These are phyloP conservation scores for Eutreptiella sp. DNA, from an alignment of 208 protist species.

Conservation along the genomic window DNA sequence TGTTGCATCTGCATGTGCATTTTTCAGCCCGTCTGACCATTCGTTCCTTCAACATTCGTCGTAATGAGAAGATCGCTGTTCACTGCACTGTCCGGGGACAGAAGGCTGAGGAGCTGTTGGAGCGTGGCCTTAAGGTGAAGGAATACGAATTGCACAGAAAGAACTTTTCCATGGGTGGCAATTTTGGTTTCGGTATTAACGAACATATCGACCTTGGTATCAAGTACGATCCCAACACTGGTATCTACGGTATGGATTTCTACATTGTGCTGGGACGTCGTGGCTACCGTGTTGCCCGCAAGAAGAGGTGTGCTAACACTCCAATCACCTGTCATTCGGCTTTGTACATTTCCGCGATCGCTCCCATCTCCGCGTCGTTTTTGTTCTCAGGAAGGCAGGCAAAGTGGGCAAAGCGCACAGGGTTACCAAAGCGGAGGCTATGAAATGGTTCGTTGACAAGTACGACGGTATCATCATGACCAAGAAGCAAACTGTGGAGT, in stretches of 20 bases:
- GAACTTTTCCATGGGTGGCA: constrained; percentile 94
- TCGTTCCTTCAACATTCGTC: constrained; percentile 96
- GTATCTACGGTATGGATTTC: constrained; percentile 97
- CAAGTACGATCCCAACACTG: constrained; percentile 99
- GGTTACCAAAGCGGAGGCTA: constrained; percentile 93
- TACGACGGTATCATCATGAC: constrained; percentile 94
- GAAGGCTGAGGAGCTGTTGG: constrained; percentile 98
- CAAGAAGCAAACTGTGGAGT: too few relatives aligned
- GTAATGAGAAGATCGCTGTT: constrained; percentile 99
- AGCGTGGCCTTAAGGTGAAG: constrained; percentile 97
- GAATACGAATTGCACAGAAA: constrained; percentile 96
- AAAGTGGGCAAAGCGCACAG: constrained; percentile 86
- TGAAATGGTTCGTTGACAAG: constrained; percentile 98
- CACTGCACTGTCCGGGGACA: constrained; percentile 98
- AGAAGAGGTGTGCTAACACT: constrained; percentile 74
- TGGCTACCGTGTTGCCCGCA: constrained; percentile 88
- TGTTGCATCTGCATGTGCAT: too few relatives aligned
- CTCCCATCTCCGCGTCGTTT: constrained; percentile 26
- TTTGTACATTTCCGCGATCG: neutral
- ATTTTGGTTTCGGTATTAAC: constrained; percentile 99
- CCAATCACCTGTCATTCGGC: neutral
- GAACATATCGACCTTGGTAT: constrained; percentile 99
- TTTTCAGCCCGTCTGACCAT: constrained; percentile 96
- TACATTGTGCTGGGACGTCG: constrained; percentile 97
- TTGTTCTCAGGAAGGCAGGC: constrained; percentile 32